phyloP scores from a whole-genome alignment of 2,329 filamentous ascomycete genomes.

The Cordyceps tenuipes region DNA sequence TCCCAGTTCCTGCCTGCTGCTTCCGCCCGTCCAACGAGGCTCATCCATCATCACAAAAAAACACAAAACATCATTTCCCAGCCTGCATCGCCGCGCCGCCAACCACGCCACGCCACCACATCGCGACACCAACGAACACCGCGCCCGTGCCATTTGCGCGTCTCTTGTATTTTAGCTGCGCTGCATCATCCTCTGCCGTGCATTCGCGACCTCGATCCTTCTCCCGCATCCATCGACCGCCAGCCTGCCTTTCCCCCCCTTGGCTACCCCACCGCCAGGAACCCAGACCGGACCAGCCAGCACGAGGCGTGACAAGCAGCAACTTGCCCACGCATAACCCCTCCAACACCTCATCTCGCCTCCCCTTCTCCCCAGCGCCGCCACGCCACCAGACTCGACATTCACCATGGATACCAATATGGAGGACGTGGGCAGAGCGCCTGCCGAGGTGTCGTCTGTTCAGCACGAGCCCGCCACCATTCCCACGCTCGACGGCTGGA shows the following conservation, averaged over 20 bases:
- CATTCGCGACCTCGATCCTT: neutral
- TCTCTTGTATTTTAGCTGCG: neutral
- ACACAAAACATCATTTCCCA: slow-evolving; percentile 7
- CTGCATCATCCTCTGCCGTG: neutral
- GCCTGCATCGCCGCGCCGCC: neutral
- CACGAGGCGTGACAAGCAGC: slow-evolving; percentile 2
- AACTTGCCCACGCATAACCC: slow-evolving; percentile 6
- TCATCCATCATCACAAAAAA: slow-evolving; percentile 8
- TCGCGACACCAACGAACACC: neutral
- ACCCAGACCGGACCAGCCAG: neutral
- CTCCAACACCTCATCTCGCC: neutral
- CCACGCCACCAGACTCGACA: slow-evolving; percentile 3
- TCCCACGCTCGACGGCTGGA: slow-evolving; percentile 93
- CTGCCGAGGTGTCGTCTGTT: slow-evolving; percentile 66
- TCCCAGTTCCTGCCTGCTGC: neutral
- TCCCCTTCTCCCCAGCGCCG: slow-evolving; percentile 11
- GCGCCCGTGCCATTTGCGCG: neutral
- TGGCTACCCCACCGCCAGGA: slow-evolving; percentile 12
- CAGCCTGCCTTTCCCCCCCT: slow-evolving; percentile 6
- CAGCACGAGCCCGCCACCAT: slow-evolving; percentile 77
- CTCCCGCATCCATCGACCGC: neutral
- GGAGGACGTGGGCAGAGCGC: slow-evolving; percentile 90
- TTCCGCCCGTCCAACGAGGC: neutral
- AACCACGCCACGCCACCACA: neutral
- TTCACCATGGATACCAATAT: slow-evolving; percentile 87